Evolutionary conservation across 495 filamentous ascomycete genomes (phyloP), one percentile per base, ranked within the genome.

Genomic region (Choiromyces venosus): DNA sequence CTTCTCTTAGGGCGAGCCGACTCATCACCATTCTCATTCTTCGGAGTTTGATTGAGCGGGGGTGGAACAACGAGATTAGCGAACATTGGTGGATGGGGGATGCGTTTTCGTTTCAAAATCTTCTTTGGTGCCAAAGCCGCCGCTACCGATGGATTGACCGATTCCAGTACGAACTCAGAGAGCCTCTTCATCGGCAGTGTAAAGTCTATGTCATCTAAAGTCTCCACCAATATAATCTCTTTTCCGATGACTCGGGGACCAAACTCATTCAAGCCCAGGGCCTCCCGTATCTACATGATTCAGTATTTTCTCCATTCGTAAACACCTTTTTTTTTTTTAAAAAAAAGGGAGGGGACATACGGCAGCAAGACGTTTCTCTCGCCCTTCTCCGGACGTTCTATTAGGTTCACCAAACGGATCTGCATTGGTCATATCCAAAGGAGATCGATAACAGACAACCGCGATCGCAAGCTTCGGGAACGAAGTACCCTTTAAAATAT

Each of bases 381-480:
- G 75, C 39, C 74, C 79, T 44, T 74, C 67, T 19, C 78, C 78
- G 6, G 74, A 73, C 36, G 75, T 81, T 70, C 79, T 73, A 36
- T 71, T 72, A 37, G 69, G 68, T 52, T 80, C 75, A 21, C 79
- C 79, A 71, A 69, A 78, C 6, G 79, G 79, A 71, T 81, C 70
- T 10, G 79, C 78, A 36, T 77, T 71, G 46, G 74, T 64, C 19
- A 36, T 72, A 69, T 81, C 79, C 38, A 81, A 66, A 21, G 79
- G 79, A 37, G 74, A 78, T 67, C 79, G 73, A 71, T 81, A 81
- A 42, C 79, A 81, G 33, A 81, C 56, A 19, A 81, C 72, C 79
- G 78, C 78, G 33, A 81, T 40, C 19, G 78, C 79, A 46, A 81
- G 65, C 37, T 80, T 80, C 40, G 42, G 33, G 65, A 75, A 78